These are phyloP conservation scores for Acer yangbiense DNA, from an alignment of 345 rosid species.

Conservation along the genomic window DNA sequence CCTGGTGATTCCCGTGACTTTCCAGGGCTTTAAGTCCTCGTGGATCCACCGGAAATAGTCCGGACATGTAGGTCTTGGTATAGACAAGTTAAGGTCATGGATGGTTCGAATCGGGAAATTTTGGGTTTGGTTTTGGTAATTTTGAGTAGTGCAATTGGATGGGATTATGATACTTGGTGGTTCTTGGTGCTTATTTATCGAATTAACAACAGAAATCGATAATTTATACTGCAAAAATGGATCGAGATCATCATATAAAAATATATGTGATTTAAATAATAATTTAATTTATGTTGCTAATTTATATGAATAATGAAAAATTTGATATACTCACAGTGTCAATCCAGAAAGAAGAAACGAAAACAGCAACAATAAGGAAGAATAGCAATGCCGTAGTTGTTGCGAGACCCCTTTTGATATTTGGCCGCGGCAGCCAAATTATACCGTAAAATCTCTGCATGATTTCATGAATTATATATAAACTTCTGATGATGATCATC, in stretches of 20 bases:
- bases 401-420: constrained; percentile 18
- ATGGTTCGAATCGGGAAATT: constrained; percentile 37
- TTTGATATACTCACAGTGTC: constrained; percentile 30
- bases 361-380: constrained; percentile 24
- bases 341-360: constrained; percentile 26
- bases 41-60: constrained; percentile 71
- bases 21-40: constrained; percentile 68
- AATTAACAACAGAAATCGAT: not conserved
- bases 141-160: constrained; percentile 34
- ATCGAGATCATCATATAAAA: not conserved
- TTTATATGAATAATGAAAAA: not conserved
- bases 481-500: too few relatives aligned
- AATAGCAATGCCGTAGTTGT: constrained; percentile 29
- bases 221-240: constrained; percentile 23
- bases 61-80: constrained; percentile 38
- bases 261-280: too few relatives aligned
- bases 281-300: too few relatives aligned
- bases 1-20: constrained; percentile 45
- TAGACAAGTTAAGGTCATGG: constrained; percentile 17
- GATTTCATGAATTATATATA: too few relatives aligned
- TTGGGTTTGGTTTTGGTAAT: constrained; percentile 34
- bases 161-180: constrained; percentile 33
- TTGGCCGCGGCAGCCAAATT: constrained; percentile 18
- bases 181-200: constrained; percentile 18
- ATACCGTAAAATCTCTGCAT: not conserved